These are phyloP conservation scores for Fraxinus velutina DNA, from an alignment of 305 asterid genomes.

Conservation along the genomic window DNA sequence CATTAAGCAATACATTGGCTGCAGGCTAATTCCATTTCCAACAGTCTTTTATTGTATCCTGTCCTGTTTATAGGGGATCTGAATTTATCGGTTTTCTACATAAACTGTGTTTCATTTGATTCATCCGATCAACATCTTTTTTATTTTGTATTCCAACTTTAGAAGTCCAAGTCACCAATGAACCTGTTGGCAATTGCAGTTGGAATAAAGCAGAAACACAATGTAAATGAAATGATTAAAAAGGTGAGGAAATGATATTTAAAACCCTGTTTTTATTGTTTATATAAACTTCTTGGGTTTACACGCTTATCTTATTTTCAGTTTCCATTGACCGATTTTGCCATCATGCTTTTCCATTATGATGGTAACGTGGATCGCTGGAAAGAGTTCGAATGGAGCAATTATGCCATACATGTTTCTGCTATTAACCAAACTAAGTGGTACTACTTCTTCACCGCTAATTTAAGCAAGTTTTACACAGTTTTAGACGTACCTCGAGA, in stretches of 20 bases:
- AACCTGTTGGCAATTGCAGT: constrained; percentile 74
- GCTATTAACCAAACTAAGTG: constrained; percentile 75
- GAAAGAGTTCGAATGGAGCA: constrained; percentile 68
- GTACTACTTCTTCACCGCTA: constrained; percentile 28
- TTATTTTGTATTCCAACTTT: constrained; percentile 13
- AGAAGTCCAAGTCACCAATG: constrained; percentile 48
- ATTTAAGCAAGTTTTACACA: not conserved
- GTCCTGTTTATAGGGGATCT: not conserved
- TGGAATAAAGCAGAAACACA: constrained; percentile 65
- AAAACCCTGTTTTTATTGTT: not conserved
- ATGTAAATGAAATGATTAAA: constrained; percentile 55
- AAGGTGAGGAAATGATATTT: constrained; percentile 42
- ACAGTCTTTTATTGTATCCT: not conserved
- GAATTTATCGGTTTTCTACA: not conserved
- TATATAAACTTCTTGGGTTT: not conserved
- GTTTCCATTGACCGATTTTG: constrained; percentile 53
- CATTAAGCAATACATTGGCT: not conserved
- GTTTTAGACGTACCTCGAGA: not conserved
- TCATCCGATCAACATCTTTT: constrained; percentile 19
- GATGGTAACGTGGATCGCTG: constrained; percentile 69
- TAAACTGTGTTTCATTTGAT: constrained; percentile 7
- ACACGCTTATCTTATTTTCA: constrained; percentile 31
- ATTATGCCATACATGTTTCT: constrained; percentile 51
- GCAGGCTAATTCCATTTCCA: not conserved
- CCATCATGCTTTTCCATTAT: constrained; percentile 71